These are phyloP conservation scores for Hericium rajendrae DNA, from an alignment of 768 basidiomycete genomes.

Conservation along the genomic window DNA sequence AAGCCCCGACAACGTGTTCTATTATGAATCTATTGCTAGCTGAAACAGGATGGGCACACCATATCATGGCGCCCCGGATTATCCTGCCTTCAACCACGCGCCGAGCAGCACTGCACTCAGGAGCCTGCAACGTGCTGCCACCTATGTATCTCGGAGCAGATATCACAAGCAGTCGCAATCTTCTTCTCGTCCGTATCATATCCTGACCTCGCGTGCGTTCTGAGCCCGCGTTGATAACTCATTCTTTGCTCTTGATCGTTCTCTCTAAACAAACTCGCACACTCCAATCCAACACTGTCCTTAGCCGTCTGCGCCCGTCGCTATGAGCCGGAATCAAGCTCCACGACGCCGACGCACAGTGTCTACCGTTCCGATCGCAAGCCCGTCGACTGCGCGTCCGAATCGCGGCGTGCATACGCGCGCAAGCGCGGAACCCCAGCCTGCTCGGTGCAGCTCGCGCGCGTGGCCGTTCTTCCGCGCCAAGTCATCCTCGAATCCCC, in stretches of 20 bases:
- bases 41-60: neutral
- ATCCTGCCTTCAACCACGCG: neutral
- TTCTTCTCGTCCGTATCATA: constrained; percentile 2
- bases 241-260: neutral
- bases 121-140: neutral
- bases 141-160: neutral
- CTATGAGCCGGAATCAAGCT: neutral
- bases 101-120: neutral
- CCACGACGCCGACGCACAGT: neutral
- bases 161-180: neutral
- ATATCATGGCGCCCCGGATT: neutral
- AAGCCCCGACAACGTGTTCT: neutral
- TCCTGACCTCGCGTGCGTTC: neutral
- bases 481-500: too few relatives aligned
- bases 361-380: neutral
- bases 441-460: neutral
- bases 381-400: too few relatives aligned
- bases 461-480: neutral
- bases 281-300: too few relatives aligned
- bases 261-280: neutral
- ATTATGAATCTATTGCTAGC: neutral
- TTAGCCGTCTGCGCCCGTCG: too few relatives aligned
- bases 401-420: neutral
- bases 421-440: neutral
- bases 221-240: neutral